Base-by-base conservation (phyloP, 78 protist genomes). In the Dictyostelium capitatum region DNA sequence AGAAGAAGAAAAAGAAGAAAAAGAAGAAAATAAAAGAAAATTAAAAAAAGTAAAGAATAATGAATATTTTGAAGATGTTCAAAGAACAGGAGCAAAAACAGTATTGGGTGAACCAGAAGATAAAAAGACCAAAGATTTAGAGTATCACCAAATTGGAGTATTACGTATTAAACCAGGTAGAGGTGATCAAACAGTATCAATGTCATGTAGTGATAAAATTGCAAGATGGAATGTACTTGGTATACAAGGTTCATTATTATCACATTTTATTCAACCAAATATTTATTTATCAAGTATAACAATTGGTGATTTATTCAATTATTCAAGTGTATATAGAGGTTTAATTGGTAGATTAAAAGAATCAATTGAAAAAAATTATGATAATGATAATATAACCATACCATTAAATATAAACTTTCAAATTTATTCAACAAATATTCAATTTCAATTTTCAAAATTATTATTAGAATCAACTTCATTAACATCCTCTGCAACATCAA, bases 141-240 rank as follows among this genome's bases (percentile, higher is more conserved):
- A 67, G 14, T 91, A 94, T 84, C 90, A 79, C 43, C 79, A 83
- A 54, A 43, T 54, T 23, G 97, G 97, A 0, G 43, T 54, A 10
- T 37, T 80, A 19, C 57, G 96, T 53, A 57, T 79, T 5, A 96
- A 96, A 69, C 97, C 97, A 9, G 97, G 97, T 53, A 72, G 96
- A 37, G 97, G 97, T 11, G 83, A 80, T 56, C 90, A 41, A 20
- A 80, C 97, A n/a, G 56, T n/a, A 15, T 80, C 83, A 23, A 87
- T 96, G 96, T 81, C 94, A 10, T 96, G 97, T 82, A 32, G 72
- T 50, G 97, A 96, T 57, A 96, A 96, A 85, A 89, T 96, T 48
- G 92, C 90, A 0, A 69, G 90, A 8, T 96, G 97, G 97, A 62
- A 56, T 54, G 43, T 47, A 10, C 32, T 95, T 7, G 97, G 97